These are phyloP conservation scores for Coniosporium apollinis DNA, from an alignment of 495 filamentous ascomycete species.

Conservation along the genomic window DNA sequence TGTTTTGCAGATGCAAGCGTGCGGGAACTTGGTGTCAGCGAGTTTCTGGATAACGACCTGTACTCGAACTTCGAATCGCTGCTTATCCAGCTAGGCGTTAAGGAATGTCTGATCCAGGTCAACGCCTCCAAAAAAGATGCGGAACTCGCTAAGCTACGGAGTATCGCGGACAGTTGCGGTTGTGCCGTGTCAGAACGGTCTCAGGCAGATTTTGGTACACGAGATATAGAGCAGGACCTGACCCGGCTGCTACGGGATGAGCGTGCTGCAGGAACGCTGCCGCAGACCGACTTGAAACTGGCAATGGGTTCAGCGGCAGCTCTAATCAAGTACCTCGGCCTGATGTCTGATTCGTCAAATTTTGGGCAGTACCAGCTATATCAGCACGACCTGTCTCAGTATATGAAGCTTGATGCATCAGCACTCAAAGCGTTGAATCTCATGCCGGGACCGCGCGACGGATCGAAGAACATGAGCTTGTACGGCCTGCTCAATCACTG, in stretches of 20 bases:
- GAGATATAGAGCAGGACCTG: conserved; percentile 93
- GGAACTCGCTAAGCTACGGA: conserved; percentile 71
- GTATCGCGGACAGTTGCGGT: conserved; percentile 82
- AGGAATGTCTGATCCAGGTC: conserved; percentile 70
- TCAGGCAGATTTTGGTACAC: conserved; percentile 61
- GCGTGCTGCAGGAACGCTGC: conserved; percentile 53
- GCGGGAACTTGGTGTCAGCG: conserved; percentile 86
- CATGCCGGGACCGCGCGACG: conserved; percentile 90
- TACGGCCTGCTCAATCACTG: conserved; percentile 93
- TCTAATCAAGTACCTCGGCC: conserved; percentile 87
- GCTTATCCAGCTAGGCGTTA: conserved; percentile 89
- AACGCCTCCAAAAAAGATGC: conserved; percentile 70
- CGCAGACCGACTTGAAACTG: conserved; percentile 85
- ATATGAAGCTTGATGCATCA: conserved; percentile 96
- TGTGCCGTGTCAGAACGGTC: conserved; percentile 72
- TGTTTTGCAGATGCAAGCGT: conserved; percentile 98
- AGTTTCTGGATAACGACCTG: conserved; percentile 94
- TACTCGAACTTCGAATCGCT: conserved; percentile 97
- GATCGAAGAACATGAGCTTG: conserved; percentile 92
- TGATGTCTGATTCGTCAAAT: conserved; percentile 79
- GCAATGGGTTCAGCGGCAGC: conserved; percentile 93
- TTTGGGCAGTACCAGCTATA: conserved; percentile 95
- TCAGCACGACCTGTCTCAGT: conserved; percentile 92
- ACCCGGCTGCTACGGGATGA: conserved; percentile 76
- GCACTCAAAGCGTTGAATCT: conserved; percentile 88